Conservation (phyloP, 2,329 filamentous ascomycete genomes). For the Cordyceps pruinosa region DNA sequence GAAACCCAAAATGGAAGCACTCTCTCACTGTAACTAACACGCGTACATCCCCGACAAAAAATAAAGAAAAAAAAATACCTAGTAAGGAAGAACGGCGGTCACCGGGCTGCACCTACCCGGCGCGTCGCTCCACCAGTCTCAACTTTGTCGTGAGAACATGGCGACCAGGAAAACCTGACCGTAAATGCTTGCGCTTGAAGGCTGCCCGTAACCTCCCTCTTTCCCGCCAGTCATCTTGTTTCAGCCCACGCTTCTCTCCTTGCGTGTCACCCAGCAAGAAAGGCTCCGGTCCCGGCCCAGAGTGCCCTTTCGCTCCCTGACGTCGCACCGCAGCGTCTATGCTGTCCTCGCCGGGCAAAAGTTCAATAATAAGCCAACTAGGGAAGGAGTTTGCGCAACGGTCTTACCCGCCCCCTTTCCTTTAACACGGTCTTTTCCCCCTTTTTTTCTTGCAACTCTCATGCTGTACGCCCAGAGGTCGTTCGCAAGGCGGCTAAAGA, state of each 20-base stretch:
- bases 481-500: neutral
- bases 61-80: neutral
- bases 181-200: no score
- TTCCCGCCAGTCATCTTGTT: neutral
- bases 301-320: neutral
- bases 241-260: neutral
- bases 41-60: no score
- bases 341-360: neutral
- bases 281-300: neutral
- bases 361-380: neutral
- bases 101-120: neutral
- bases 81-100: neutral
- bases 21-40: no score
- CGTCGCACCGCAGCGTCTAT: conserved; percentile 2
- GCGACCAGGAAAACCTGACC: neutral
- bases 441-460: neutral
- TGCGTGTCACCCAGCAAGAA: neutral
- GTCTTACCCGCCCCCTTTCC: no score
- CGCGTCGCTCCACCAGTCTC: neutral
- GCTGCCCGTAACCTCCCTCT: no score
- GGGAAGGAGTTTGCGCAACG: neutral
- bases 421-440: no score
- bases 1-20: no score
- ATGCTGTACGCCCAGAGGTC: neutral
- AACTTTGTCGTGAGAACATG: no score